Evolutionary conservation across 1,139 yeast genomes (phyloP).

Genomic region (Yamadazyma kanchanaburiensis): DNA sequence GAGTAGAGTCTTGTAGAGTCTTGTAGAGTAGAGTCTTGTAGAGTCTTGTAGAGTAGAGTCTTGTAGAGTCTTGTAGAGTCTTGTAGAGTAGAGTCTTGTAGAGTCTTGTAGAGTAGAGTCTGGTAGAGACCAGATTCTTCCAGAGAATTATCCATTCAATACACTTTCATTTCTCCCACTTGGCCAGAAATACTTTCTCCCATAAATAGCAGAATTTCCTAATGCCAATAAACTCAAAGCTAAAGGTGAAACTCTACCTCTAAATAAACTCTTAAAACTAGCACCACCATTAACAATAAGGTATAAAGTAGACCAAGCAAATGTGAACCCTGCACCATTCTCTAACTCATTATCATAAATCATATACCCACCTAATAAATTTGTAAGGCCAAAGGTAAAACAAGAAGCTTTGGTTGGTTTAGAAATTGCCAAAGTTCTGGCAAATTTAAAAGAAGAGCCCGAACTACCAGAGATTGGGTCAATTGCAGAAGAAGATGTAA

Average conservation of each 20-base stretch:
- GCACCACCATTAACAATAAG: conserved; percentile 70
- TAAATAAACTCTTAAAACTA: conserved; percentile 40
- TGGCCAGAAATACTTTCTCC: conserved; percentile 61
- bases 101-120: too few relatives aligned
- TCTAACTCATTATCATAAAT: conserved; percentile 74
- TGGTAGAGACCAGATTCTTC: too few relatives aligned
- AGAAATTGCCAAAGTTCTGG: conserved; percentile 22
- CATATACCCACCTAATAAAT: conserved; percentile 79
- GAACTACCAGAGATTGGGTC: conserved; percentile 19
- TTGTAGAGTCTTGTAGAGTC: too few relatives aligned
- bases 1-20: too few relatives aligned
- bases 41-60: too few relatives aligned
- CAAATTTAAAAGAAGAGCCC: conserved; percentile 28
- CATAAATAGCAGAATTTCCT: conserved; percentile 64
- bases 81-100: too few relatives aligned
- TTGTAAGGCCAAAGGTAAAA: conserved; percentile 60
- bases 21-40: too few relatives aligned
- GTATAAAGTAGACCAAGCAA: conserved; percentile 86
- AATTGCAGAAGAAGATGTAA: conserved; percentile 22
- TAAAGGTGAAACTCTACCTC: conserved; percentile 55
- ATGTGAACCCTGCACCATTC: conserved; percentile 83
- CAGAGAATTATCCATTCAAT: neutral
- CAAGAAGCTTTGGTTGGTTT: conserved; percentile 39
- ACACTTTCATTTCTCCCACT: neutral
- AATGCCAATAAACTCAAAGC: conserved; percentile 56